Percentiles rank a stretch among this genome's conserved stretches.
These are phyloP conservation scores for Danielia reshetovae DNA, from an alignment of 805 yeast genomes.

Conservation along the genomic window DNA sequence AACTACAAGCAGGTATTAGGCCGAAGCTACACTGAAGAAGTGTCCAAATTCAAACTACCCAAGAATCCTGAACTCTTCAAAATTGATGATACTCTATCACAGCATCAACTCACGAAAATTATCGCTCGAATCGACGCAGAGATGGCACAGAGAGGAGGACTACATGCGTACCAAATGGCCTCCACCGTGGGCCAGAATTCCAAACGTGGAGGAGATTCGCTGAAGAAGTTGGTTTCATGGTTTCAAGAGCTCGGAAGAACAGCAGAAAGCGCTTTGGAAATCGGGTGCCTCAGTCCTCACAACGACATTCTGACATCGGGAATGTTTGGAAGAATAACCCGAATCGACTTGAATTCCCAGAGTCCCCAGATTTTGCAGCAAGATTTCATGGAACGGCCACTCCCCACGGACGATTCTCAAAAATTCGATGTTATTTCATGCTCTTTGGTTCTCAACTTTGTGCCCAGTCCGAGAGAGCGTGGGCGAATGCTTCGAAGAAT, in stretches of 20 bases:
- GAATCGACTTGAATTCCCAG: slow-evolving; percentile 82
- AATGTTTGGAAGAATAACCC: slow-evolving; percentile 46
- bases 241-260: slow-evolving; percentile 32
- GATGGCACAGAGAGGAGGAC: slow-evolving; percentile 65
- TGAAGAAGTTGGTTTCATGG: slow-evolving; percentile 77
- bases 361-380: slow-evolving; percentile 68
- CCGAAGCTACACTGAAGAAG: slow-evolving; percentile 4
- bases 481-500: slow-evolving; percentile 75
- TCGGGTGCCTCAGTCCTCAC: slow-evolving; percentile 71
- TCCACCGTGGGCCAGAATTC: slow-evolving; percentile 78
- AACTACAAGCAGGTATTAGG: slow-evolving; percentile 18
- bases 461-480: slow-evolving; percentile 63
- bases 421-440: slow-evolving; percentile 70
- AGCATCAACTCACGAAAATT: slow-evolving; percentile 17
- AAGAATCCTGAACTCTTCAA: slow-evolving; percentile 14
- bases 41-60: slow-evolving; percentile 6
- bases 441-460: slow-evolving; percentile 85
- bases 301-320: slow-evolving; percentile 64
- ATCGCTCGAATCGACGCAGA: slow-evolving; percentile 61
- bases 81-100: slow-evolving; percentile 15
- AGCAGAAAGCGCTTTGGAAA: slow-evolving; percentile 59
- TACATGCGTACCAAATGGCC: slow-evolving; percentile 77
- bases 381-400: slow-evolving; percentile 77
- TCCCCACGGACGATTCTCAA: slow-evolving; percentile 45
- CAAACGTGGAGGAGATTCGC: slow-evolving; percentile 88